Evolutionary conservation across 1,284 basidiomycete genomes (phyloP).

Genomic region (Agaricales sp.): DNA sequence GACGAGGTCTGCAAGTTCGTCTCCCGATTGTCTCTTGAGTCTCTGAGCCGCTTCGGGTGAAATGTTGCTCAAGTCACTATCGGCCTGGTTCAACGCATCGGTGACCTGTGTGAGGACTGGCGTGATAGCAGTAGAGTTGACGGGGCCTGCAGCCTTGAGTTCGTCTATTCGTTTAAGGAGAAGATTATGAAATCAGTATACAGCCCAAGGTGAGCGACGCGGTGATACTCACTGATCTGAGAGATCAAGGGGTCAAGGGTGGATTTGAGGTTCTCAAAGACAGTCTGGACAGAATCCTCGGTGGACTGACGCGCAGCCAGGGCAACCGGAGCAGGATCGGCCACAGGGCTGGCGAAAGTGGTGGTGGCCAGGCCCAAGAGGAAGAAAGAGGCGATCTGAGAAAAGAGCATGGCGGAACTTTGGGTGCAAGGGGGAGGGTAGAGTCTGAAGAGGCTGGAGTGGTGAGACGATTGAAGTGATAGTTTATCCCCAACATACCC

Average conservation of each 20-base stretch:
- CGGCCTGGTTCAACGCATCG: neutral
- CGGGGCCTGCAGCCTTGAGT: neutral
- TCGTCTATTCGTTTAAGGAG: neutral
- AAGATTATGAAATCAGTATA: neutral
- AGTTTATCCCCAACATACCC: too few relatives aligned
- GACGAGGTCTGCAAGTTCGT: neutral
- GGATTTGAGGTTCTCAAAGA: neutral
- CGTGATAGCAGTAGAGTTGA: neutral
- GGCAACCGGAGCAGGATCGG: neutral
- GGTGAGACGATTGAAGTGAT: too few relatives aligned
- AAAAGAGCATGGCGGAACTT: neutral
- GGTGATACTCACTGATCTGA: neutral
- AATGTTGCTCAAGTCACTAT: neutral
- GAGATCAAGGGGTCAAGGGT: neutral
- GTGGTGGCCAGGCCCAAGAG: neutral
- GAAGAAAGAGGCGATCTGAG: neutral
- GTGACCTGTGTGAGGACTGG: neutral
- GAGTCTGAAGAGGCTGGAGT: neutral
- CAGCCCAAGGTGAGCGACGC: neutral
- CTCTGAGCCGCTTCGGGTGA: neutral
- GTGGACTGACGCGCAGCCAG: neutral
- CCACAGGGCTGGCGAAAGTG: neutral
- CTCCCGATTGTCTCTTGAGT: neutral
- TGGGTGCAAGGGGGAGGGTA: neutral
- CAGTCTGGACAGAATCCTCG: neutral